A percentile compares a stretch with the other conserved stretches of the same genome.
phyloP scores from a whole-genome alignment of 164 flowering plant genomes.

The grape (Vitis vinifera) region ASM3070453v1 NC_081821.1:4135501-4136000 shows the following conservation, averaged over 20 bases:
- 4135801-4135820: slow-evolving; percentile 21
- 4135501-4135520: not conserved
- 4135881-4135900: slow-evolving; percentile 37
- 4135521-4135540: slow-evolving; percentile 6
- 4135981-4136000: not conserved
- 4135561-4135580: not conserved
- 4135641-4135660: slow-evolving; percentile 24
- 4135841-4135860: slow-evolving; percentile 31
- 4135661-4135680: slow-evolving; percentile 24
- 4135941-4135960: slow-evolving; percentile 5
- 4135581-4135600: not conserved
- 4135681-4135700: slow-evolving; percentile 1
- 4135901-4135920: slow-evolving; percentile 36
- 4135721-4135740: not conserved
- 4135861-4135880: slow-evolving; percentile 21
- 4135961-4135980: not conserved
- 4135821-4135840: slow-evolving; percentile 35
- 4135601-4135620: slow-evolving; percentile 4
- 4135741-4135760: not conserved
- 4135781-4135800: slow-evolving; percentile 5
- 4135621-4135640: not conserved
- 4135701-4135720: not conserved
- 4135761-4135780: not conserved
- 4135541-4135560: not conserved
- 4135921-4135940: slow-evolving; percentile 31